These are phyloP conservation scores for Apiospora hydei DNA, from an alignment of 2,329 filamentous ascomycete genomes.

Conservation along the genomic window DNA sequence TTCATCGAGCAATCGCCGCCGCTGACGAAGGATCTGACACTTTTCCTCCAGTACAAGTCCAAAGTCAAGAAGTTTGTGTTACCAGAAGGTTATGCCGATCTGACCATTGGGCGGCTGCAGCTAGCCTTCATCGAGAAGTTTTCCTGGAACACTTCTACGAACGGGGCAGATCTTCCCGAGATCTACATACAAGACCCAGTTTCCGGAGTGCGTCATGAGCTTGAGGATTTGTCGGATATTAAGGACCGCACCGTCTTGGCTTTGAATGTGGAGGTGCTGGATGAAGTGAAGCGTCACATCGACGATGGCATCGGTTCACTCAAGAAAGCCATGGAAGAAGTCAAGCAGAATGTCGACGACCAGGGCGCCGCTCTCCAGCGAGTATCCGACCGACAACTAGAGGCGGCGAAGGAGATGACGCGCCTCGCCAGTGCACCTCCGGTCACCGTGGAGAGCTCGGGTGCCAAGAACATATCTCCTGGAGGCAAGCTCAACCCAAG, in stretches of 20 bases:
- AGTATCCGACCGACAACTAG: constrained; percentile 89
- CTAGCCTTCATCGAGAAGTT: constrained; percentile 99
- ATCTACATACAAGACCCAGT: constrained; percentile 98
- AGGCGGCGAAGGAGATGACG: constrained; percentile 87
- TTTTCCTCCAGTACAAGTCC: constrained; percentile 96
- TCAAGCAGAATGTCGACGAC: constrained; percentile 83
- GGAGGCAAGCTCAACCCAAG: constrained; percentile 58
- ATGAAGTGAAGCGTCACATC: constrained; percentile 96
- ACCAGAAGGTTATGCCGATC: constrained; percentile 80
- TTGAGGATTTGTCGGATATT: constrained; percentile 91
- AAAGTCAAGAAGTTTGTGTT: constrained; percentile 97
- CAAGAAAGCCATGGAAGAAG: constrained; percentile 82
- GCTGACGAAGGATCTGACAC: constrained; percentile 82
- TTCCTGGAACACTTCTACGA: constrained; percentile 96
- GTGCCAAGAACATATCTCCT: constrained; percentile 41
- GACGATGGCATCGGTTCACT: constrained; percentile 88
- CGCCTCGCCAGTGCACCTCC: constrained; percentile 58
- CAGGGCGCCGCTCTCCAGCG: constrained; percentile 83
- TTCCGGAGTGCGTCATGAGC: constrained; percentile 94
- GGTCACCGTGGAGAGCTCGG: constrained; percentile 58
- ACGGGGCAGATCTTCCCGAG: constrained; percentile 90
- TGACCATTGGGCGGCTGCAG: constrained; percentile 88
- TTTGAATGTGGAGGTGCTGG: constrained; percentile 88
- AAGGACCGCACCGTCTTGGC: constrained; percentile 96
- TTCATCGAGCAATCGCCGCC: constrained; percentile 73